Conservation (phyloP, 2,329 filamentous ascomycete species). For the Pseudopithomyces maydicus region DNA sequence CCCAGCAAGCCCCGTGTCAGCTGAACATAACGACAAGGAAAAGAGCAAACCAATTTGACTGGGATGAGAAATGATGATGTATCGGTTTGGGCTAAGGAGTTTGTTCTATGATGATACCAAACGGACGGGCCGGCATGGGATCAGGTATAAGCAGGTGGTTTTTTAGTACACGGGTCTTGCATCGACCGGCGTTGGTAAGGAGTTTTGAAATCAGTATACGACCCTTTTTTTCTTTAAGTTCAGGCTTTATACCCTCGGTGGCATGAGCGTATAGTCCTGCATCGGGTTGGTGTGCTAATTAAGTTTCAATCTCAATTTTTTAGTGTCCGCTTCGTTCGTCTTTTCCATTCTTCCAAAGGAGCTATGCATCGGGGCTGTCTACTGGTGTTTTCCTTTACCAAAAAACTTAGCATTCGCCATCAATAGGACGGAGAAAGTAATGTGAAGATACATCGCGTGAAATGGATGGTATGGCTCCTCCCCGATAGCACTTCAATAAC, state of each 20-base stretch:
- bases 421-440: too few relatives aligned
- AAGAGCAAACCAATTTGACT: constrained; percentile 11
- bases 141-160: neutral
- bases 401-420: too few relatives aligned
- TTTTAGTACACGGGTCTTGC: neutral
- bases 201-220: neutral
- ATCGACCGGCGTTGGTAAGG: constrained; percentile 3
- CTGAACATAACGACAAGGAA: constrained; percentile 19
- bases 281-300: neutral
- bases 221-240: neutral
- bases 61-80: neutral
- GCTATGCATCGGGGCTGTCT: too few relatives aligned
- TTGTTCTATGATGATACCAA: neutral
- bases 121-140: neutral
- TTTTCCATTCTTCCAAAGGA: too few relatives aligned
- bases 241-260: constrained; percentile 16
- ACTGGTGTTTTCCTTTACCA: too few relatives aligned
- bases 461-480: too few relatives aligned
- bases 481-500: too few relatives aligned
- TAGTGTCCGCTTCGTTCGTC: too few relatives aligned
- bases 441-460: too few relatives aligned
- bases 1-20: constrained; percentile 12
- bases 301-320: too few relatives aligned
- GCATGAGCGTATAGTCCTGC: neutral
- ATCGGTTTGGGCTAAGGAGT: neutral